Percentiles rank a stretch among this genome's conserved stretches.
Conservation (phyloP, 495 filamentous ascomycete genomes). For the Parmelia sp. region DNA sequence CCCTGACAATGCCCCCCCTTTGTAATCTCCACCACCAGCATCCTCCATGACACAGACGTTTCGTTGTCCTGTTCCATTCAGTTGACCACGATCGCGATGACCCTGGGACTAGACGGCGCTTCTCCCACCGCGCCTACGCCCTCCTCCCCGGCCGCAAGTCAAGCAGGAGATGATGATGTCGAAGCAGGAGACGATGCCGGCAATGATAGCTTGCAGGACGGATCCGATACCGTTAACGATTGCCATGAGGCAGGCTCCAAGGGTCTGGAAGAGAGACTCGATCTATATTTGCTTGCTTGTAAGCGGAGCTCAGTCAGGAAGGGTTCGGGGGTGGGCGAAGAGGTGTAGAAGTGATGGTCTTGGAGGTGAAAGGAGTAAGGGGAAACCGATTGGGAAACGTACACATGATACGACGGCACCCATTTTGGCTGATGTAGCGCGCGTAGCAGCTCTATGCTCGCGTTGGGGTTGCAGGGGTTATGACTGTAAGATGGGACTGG, state of each 20-base stretch:
- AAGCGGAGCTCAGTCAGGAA: slow-evolving; percentile 3
- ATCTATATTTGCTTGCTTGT: slow-evolving; percentile 49
- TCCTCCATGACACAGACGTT: not conserved
- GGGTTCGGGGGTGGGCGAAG: slow-evolving; percentile 17
- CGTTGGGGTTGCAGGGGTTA: slow-evolving; percentile 18
- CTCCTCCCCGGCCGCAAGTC: slow-evolving; percentile 63
- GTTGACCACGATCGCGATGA: slow-evolving; percentile 2
- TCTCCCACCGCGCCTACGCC: slow-evolving; percentile 32
- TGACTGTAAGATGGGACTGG: not conserved
- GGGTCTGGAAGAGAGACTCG: slow-evolving; percentile 67
- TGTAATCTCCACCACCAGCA: not conserved
- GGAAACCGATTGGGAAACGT: slow-evolving; percentile 40
- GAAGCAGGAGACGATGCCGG: slow-evolving; percentile 70
- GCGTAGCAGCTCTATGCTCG: slow-evolving; percentile 18
- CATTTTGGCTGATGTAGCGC: slow-evolving; percentile 54
- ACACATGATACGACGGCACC: slow-evolving; percentile 95
- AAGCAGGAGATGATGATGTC: slow-evolving; percentile 80
- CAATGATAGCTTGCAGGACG: slow-evolving; percentile 72
- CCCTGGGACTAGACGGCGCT: slow-evolving; percentile 22
- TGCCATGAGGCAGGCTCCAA: slow-evolving; percentile 77
- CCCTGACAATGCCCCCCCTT: slow-evolving; percentile 3
- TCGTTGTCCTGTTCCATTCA: not conserved
- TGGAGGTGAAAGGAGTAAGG: not conserved
- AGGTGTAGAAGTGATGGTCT: not conserved
- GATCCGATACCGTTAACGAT: slow-evolving; percentile 75